These are phyloP conservation scores for Daldinia grandis DNA, from an alignment of 495 filamentous ascomycete genomes.

Conservation along the genomic window DNA sequence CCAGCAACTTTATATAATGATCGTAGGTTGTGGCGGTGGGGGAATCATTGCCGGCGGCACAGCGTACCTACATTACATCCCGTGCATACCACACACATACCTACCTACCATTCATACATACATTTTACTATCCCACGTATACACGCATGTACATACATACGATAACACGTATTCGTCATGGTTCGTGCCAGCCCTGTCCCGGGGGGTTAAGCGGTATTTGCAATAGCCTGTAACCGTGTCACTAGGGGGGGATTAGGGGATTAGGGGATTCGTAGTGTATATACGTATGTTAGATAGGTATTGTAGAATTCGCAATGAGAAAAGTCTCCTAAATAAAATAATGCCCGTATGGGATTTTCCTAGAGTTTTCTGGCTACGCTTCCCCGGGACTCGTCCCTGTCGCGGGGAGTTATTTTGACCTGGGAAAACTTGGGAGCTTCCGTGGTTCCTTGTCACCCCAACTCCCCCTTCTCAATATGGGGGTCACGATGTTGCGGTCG, in stretches of 20 bases:
- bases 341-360: constrained; percentile 6
- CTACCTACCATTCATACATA: constrained; percentile 4
- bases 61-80: constrained; percentile 7
- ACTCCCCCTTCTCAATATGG: constrained; percentile 11
- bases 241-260: constrained; percentile 21
- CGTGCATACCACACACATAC: not conserved
- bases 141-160: constrained; percentile 1
- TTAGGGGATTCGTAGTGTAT: no score
- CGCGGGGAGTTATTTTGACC: constrained; percentile 3
- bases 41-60: constrained; percentile 33
- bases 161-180: constrained; percentile 29
- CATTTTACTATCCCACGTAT: not conserved
- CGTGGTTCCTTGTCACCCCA: not conserved
- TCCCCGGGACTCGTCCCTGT: constrained; percentile 2
- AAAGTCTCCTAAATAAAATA: constrained; percentile 19
- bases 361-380: not conserved
- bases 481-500: constrained; percentile 27
- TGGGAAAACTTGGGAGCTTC: constrained; percentile 2
- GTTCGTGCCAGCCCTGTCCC: constrained; percentile 33
- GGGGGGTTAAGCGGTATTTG: not conserved
- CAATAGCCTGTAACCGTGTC: constrained; percentile 22
- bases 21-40: constrained; percentile 30
- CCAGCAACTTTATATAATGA: constrained; percentile 40
- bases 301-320: constrained; percentile 9
- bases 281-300: no score